These are phyloP conservation scores for Magnolia kwangsiensis DNA, from an alignment of 164 flowering plant genomes.

Conservation along the genomic window DNA sequence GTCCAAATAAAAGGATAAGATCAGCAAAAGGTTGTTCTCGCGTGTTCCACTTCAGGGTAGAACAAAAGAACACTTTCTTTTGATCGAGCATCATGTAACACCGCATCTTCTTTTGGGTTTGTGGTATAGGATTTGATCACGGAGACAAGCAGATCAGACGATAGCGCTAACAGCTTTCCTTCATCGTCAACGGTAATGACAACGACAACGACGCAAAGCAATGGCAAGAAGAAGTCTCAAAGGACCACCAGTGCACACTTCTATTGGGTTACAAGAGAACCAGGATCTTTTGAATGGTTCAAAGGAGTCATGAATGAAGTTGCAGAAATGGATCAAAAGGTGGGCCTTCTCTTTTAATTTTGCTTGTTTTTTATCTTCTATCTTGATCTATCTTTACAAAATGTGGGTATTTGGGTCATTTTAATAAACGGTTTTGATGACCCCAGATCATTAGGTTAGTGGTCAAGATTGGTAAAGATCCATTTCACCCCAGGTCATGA, in stretches of 20 bases:
- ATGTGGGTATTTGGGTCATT: too few species aligned
- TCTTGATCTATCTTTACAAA: background rate
- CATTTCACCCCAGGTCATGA: background rate
- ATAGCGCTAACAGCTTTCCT: conserved; percentile 55
- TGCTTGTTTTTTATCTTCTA: background rate
- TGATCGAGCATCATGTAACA: too few species aligned
- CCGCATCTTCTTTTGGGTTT: background rate
- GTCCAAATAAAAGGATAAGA: too few species aligned
- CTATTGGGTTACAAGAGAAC: conserved; percentile 97
- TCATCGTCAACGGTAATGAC: conserved; percentile 37
- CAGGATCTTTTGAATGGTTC: conserved; percentile 97
- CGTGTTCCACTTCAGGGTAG: too few species aligned
- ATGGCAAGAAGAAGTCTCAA: conserved; percentile 47
- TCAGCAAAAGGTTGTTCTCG: too few species aligned
- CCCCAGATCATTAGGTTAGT: background rate
- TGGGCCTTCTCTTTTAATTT: conserved; percentile 22
- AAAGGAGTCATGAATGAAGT: conserved; percentile 96
- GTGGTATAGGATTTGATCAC: conserved; percentile 60
- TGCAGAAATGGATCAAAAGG: conserved; percentile 86
- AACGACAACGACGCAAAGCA: background rate
- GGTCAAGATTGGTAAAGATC: background rate
- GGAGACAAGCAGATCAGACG: conserved; percentile 56
- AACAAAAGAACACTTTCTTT: too few species aligned
- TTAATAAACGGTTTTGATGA: too few species aligned
- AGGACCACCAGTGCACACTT: conserved; percentile 75